Evolutionary conservation across 345 rosid species (phyloP).

Genomic region (Firmiana major): DNA sequence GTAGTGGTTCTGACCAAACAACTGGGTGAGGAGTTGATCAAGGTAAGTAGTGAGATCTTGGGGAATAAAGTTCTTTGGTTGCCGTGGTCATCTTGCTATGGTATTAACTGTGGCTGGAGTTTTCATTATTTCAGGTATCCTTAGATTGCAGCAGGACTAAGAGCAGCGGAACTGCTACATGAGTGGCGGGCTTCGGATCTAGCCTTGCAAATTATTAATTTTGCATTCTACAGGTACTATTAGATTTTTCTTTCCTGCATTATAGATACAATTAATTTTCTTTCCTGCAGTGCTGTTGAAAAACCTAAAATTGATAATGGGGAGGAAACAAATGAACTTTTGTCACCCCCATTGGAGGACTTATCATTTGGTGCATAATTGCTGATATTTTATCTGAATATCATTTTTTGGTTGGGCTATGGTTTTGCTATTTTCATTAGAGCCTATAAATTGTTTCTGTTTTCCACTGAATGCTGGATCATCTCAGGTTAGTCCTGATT

Average conservation of each 20-base stretch:
- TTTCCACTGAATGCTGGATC: neutral
- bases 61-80: neutral
- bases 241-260: neutral
- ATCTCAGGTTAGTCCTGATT: neutral
- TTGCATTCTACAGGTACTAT: slow-evolving; percentile 81
- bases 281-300: neutral
- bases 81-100: neutral
- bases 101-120: neutral
- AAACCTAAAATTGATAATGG: neutral
- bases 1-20: slow-evolving; percentile 81
- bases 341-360: neutral
- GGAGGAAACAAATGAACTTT: neutral
- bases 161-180: slow-evolving; percentile 75
- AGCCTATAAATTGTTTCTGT: neutral
- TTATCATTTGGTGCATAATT: neutral
- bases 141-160: slow-evolving; percentile 76
- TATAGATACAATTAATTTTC: neutral
- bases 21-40: slow-evolving; percentile 66
- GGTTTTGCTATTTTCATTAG: neutral
- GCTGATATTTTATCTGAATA: neutral
- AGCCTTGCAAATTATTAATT: slow-evolving; percentile 69
- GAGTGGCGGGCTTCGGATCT: slow-evolving; percentile 81
- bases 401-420: neutral
- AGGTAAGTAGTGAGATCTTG: slow-evolving; percentile 32
- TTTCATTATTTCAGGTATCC: slow-evolving; percentile 44